A percentile compares a stretch with the other conserved stretches of the same genome.
Conservation (phyloP, 2,329 filamentous ascomycete species). For the Amesomyces nigricolor region DNA sequence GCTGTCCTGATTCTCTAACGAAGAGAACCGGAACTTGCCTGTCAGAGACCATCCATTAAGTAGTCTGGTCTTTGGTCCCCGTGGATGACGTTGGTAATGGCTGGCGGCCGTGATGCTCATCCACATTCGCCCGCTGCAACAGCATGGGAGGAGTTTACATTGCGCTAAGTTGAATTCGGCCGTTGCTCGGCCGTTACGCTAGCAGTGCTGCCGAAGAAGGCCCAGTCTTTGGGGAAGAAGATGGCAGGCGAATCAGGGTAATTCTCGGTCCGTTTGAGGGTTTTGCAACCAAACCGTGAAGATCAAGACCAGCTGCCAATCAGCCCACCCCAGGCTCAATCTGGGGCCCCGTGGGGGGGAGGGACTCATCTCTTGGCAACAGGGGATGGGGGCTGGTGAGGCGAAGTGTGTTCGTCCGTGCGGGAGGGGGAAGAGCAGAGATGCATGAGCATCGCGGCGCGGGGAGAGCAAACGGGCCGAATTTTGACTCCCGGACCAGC, state of each 20-base stretch:
- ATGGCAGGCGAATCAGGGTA: neutral
- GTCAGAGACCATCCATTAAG: neutral
- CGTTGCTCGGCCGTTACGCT: constrained; percentile 1
- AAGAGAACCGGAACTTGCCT: neutral
- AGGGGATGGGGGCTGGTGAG: neutral
- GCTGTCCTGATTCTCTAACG: too few relatives aligned
- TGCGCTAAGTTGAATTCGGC: too few relatives aligned
- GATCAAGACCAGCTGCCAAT: neutral
- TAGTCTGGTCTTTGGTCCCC: too few relatives aligned
- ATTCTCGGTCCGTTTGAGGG: neutral
- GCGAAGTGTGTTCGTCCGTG: neutral
- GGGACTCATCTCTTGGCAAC: neutral
- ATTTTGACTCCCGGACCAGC: neutral
- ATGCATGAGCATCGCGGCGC: neutral
- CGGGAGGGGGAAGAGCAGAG: neutral
- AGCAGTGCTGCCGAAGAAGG: constrained; percentile 7
- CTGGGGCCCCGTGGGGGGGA: neutral
- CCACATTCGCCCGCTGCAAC: neutral
- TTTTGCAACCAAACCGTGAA: neutral
- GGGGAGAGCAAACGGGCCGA: constrained; percentile 12
- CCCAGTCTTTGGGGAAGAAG: neutral
- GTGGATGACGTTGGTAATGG: too few relatives aligned
- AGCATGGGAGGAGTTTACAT: too few relatives aligned
- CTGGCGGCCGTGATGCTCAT: too few relatives aligned
- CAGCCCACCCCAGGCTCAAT: neutral